A percentile compares a stretch with the other conserved stretches of the same genome.
phyloP scores from a whole-genome alignment of 1,284 basidiomycete genomes.

The Vanrija pseudolonga region DNA sequence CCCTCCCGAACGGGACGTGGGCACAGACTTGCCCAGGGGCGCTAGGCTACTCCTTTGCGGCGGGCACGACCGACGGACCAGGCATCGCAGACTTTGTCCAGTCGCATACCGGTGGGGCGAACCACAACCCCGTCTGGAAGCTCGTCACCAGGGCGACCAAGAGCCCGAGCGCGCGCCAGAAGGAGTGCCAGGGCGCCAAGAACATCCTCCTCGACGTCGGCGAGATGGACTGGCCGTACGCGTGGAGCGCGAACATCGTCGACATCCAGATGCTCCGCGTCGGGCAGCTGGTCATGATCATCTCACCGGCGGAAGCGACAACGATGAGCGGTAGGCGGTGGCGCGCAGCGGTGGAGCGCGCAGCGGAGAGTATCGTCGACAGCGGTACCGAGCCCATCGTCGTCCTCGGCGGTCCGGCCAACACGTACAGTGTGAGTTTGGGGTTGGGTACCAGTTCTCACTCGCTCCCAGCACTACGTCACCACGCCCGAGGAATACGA shows the following conservation, averaged over 20 bases:
- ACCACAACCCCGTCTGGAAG: slow-evolving; percentile 13
- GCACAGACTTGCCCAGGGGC: slow-evolving; percentile 10
- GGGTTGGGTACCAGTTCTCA: no score
- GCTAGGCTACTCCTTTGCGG: slow-evolving; percentile 12
- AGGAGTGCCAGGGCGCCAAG: slow-evolving; percentile 13
- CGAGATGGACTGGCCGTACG: slow-evolving; percentile 11
- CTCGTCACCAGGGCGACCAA: not conserved
- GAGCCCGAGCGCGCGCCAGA: not conserved
- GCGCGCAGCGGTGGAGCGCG: slow-evolving; percentile 5
- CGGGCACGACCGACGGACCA: slow-evolving; percentile 14
- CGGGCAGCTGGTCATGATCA: slow-evolving; percentile 16
- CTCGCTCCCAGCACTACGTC: slow-evolving; percentile 1
- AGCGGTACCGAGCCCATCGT: slow-evolving; percentile 6
- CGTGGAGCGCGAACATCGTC: slow-evolving; percentile 13
- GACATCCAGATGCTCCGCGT: slow-evolving; percentile 12
- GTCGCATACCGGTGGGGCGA: not conserved
- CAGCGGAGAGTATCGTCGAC: not conserved
- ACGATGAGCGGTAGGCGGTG: slow-evolving; percentile 14
- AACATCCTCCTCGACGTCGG: slow-evolving; percentile 14
- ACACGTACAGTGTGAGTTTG: slow-evolving; percentile 3
- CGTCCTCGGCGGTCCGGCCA: slow-evolving; percentile 15
- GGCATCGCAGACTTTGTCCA: slow-evolving; percentile 11
- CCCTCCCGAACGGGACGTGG: not conserved
- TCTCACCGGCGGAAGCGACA: slow-evolving; percentile 10
- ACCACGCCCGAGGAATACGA: slow-evolving; percentile 14